These are phyloP conservation scores for Claviceps sp. DNA, from an alignment of 2,329 filamentous ascomycete genomes.

Conservation along the genomic window DNA sequence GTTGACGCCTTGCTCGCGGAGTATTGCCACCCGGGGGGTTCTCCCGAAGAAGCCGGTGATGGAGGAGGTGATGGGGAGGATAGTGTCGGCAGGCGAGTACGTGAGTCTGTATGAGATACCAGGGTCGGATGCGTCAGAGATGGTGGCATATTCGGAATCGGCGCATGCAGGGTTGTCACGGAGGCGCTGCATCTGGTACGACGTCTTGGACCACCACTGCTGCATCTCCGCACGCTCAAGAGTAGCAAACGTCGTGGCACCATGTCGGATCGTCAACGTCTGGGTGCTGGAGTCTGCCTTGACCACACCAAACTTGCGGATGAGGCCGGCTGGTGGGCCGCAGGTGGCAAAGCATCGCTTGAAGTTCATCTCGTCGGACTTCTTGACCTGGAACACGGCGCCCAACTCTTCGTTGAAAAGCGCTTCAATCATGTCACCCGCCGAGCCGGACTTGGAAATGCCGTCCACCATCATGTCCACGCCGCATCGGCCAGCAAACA, in stretches of 20 bases:
- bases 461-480: slow-evolving; percentile 73
- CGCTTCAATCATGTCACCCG: slow-evolving; percentile 55
- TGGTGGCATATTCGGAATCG: slow-evolving; percentile 65
- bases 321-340: slow-evolving; percentile 66
- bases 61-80: slow-evolving; percentile 44
- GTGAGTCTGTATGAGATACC: slow-evolving; percentile 75
- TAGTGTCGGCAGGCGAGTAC: slow-evolving; percentile 66
- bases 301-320: slow-evolving; percentile 73
- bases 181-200: slow-evolving; percentile 79
- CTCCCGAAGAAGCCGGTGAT: slow-evolving; percentile 40
- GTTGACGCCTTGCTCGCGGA: slow-evolving; percentile 92
- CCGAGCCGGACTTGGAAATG: slow-evolving; percentile 47
- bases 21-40: slow-evolving; percentile 69
- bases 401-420: slow-evolving; percentile 96
- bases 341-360: slow-evolving; percentile 83
- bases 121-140: slow-evolving; percentile 63
- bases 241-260: slow-evolving; percentile 52
- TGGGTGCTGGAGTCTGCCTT: slow-evolving; percentile 60
- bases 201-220: slow-evolving; percentile 78
- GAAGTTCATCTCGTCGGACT: slow-evolving; percentile 73
- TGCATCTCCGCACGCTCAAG: slow-evolving; percentile 63
- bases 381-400: slow-evolving; percentile 88
- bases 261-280: slow-evolving; percentile 61
- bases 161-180: slow-evolving; percentile 82
- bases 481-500: slow-evolving; percentile 89